Base-by-base conservation (phyloP, 2,329 filamentous ascomycete species). In the Venturia pyrina region DNA sequence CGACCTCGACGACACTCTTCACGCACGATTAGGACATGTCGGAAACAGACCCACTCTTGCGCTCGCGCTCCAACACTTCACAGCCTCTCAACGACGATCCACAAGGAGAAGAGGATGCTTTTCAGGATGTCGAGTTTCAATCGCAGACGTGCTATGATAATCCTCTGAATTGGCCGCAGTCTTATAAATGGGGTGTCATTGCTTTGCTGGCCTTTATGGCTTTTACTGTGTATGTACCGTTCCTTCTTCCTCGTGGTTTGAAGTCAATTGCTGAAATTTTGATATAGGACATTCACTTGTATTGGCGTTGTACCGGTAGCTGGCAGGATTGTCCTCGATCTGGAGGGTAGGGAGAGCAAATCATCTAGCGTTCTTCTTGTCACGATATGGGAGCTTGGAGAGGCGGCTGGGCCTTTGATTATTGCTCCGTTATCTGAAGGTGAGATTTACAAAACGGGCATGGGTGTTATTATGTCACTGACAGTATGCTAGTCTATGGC, bases 341-440 rank as follows among this genome's bases (percentile, higher is more conserved):
- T 76, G 21, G 70, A 72, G 43, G 69, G 70, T 61, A 67, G 69
- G 28, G 64, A 70, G 21, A 68, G 69, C 13, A 70, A 70, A 60
- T 68, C 65, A 28, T 46, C 65, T 21, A 66, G 65, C 21, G 65
- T 66, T 17, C 77, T 81, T 8, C 77, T 81, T 56, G 78, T 81
- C 63, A 80, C 79, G 0, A 79, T 81, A 66, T 81, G 79, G 79
- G 79, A 81, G 66, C 73, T 81, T 5, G 79, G 79, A n/a, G 78
- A 80, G 73, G 78, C 77, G 21, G 74, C 76, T 21, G 79, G 79
- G 0, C 79, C 79, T 5, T 71, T 81, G 5, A 72, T 80, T 59
- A 77, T 80, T 62, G 78, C 77, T 7, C 79, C 79, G 1, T 71
- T 81, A 0, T 79, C 77, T 5, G 79, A 81, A 69, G 46, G 62